Percentiles rank a stretch among this genome's conserved stretches.
These are phyloP conservation scores for Fusarium brevicatenulatum DNA, from an alignment of 2,329 filamentous ascomycete species.

Conservation along the genomic window DNA sequence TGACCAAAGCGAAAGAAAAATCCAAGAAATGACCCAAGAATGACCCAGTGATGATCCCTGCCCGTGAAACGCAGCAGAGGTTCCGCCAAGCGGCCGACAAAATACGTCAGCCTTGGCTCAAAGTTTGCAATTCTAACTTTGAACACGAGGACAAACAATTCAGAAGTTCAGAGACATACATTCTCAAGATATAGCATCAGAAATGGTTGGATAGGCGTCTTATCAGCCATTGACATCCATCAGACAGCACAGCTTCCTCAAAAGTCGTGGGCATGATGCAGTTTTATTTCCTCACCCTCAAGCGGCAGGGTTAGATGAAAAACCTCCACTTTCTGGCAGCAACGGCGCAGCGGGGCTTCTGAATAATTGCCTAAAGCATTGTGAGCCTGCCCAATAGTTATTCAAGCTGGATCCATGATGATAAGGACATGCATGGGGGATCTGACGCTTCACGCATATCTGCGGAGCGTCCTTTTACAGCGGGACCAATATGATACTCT, in stretches of 20 bases:
- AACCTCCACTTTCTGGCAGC: slow-evolving; percentile 25
- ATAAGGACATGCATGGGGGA: slow-evolving; percentile 46
- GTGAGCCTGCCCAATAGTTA: slow-evolving; percentile 21
- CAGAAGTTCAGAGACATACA: not conserved
- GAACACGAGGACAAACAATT: not conserved
- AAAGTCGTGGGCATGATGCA: not conserved
- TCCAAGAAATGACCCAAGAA: slow-evolving; percentile 27
- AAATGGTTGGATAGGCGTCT: not conserved
- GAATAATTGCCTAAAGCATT: slow-evolving; percentile 25
- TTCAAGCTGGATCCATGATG: slow-evolving; percentile 31
- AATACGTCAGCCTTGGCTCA: slow-evolving; percentile 26
- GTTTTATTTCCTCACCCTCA: slow-evolving; percentile 20
- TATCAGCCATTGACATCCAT: slow-evolving; percentile 6
- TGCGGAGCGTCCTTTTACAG: slow-evolving; percentile 38
- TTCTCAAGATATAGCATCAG: not conserved
- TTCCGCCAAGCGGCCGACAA: slow-evolving; percentile 24
- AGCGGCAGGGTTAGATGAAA: slow-evolving; percentile 9
- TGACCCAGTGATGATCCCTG: slow-evolving; percentile 23
- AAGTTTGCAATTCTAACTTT: not conserved
- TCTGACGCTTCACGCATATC: slow-evolving; percentile 40
- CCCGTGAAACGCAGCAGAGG: slow-evolving; percentile 1
- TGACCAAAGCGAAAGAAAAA: slow-evolving; percentile 14
- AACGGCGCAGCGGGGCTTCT: slow-evolving; percentile 7
- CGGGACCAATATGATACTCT: slow-evolving; percentile 28
- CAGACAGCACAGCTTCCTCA: not conserved